Percentiles rank a stretch among this genome's conserved stretches.
These are phyloP conservation scores for Puya raimondii DNA, from an alignment of 176 grass and related monocot species.

Conservation along the genomic window DNA sequence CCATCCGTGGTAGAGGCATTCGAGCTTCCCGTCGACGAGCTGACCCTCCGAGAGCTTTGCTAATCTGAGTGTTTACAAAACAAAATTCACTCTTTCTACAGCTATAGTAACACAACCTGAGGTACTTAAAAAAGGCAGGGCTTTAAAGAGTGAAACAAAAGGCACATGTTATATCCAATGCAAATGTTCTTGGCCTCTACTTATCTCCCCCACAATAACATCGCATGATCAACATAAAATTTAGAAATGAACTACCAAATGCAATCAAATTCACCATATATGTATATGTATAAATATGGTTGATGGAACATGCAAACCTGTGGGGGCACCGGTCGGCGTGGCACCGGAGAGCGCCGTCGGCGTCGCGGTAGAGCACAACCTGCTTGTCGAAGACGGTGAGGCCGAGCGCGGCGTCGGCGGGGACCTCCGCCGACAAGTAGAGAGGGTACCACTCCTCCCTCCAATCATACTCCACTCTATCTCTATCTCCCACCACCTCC, in stretches of 20 bases:
- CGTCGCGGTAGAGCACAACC: slow-evolving; percentile 76
- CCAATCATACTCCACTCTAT: slow-evolving; percentile 53
- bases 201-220: too few relatives aligned
- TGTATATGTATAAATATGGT: too few relatives aligned
- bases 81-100: background rate
- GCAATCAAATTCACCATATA: too few relatives aligned
- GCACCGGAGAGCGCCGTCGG: slow-evolving; percentile 56
- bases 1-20: slow-evolving; percentile 97
- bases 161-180: too few relatives aligned
- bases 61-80: slow-evolving; percentile 38
- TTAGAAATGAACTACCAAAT: too few relatives aligned
- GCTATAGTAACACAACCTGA: background rate
- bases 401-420: slow-evolving; percentile 65
- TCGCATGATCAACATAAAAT: too few relatives aligned
- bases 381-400: slow-evolving; percentile 85
- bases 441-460: slow-evolving; percentile 96
- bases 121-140: too few relatives aligned
- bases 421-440: slow-evolving; percentile 63
- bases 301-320: slow-evolving; percentile 24
- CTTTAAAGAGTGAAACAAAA: too few relatives aligned
- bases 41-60: slow-evolving; percentile 88
- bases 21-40: slow-evolving; percentile 68
- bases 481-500: slow-evolving; percentile 9
- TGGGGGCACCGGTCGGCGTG: slow-evolving; percentile 85
- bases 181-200: too few relatives aligned